Conservation (phyloP, 768 basidiomycete genomes). For the Tylopilus cervinicoccineus region DNA sequence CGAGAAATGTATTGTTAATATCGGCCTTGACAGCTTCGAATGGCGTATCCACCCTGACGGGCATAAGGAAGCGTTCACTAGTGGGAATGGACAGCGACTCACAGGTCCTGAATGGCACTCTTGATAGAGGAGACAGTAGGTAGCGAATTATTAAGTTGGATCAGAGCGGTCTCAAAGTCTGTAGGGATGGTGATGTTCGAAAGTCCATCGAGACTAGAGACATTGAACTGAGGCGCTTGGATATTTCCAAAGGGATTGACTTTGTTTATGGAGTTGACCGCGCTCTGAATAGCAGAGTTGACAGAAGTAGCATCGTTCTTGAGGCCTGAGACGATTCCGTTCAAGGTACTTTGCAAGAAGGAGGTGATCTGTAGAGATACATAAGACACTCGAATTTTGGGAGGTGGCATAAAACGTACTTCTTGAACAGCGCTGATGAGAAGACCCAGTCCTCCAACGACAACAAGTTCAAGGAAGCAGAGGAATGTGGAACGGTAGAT, state of each 20-base stretch:
- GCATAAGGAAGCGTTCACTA: background rate
- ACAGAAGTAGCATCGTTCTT: constrained; percentile 65
- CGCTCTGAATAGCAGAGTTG: constrained; percentile 62
- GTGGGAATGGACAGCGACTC: constrained; percentile 27
- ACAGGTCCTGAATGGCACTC: constrained; percentile 63
- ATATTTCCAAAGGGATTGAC: constrained; percentile 71
- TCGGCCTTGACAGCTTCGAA: constrained; percentile 86
- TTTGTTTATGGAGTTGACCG: constrained; percentile 69
- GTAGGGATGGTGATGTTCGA: constrained; percentile 78
- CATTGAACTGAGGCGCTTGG: constrained; percentile 62
- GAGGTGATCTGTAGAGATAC: constrained; percentile 54
- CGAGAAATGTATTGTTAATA: constrained; percentile 81
- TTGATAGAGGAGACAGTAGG: constrained; percentile 78
- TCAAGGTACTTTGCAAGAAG: constrained; percentile 59
- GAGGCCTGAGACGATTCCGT: constrained; percentile 61
- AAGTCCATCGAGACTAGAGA: constrained; percentile 71
- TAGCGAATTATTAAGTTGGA: constrained; percentile 73
- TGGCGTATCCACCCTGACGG: constrained; percentile 68
- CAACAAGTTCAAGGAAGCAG: constrained; percentile 88
- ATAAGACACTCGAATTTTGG: constrained; percentile 8
- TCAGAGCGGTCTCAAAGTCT: constrained; percentile 67
- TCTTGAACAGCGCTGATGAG: constrained; percentile 81
- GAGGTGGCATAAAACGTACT: constrained; percentile 41
- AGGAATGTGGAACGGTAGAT: constrained; percentile 91
- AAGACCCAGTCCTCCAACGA: constrained; percentile 75